These are phyloP conservation scores for Tolypocladium capitatum DNA, from an alignment of 2,329 filamentous ascomycete genomes.

Conservation along the genomic window DNA sequence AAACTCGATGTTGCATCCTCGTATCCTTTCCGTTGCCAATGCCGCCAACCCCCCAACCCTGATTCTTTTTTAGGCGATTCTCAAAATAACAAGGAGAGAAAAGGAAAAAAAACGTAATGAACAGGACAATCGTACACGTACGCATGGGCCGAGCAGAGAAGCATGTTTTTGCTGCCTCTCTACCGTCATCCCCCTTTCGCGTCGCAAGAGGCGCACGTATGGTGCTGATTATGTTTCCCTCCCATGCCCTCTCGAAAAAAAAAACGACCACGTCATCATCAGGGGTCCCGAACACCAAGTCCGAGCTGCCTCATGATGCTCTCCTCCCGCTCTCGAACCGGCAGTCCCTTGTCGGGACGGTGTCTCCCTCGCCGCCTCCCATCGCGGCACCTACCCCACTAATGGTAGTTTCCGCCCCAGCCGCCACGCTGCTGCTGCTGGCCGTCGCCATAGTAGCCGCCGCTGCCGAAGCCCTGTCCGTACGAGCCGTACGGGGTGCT, in stretches of 20 bases:
- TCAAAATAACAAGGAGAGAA: conserved; percentile 9
- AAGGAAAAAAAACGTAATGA: conserved; percentile 13
- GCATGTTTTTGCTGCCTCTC: conserved; percentile 2
- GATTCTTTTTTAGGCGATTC: conserved; percentile 19
- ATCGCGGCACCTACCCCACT: conserved; percentile 21
- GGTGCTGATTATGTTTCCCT: conserved; percentile 19
- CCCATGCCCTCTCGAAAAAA: conserved; percentile 11
- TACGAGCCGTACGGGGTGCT: conserved; percentile 42
- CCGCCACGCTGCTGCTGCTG: conserved; percentile 33
- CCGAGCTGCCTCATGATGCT: conserved; percentile 7
- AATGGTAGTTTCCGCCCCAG: conserved; percentile 49
- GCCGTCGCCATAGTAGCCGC: conserved; percentile 30
- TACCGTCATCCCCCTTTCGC: conserved; percentile 4
- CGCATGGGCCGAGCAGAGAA: conserved; percentile 10
- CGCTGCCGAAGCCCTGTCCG: conserved; percentile 32
- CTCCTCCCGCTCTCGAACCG: conserved; percentile 3
- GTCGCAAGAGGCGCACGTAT: conserved; percentile 7
- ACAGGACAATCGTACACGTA: conserved; percentile 24
- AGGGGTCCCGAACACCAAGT: conserved; percentile 4
- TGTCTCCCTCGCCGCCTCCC: conserved; percentile 8
- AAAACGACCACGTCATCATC: conserved; percentile 1
- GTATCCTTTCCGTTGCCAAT: conserved; percentile 9
- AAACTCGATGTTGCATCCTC: neutral
- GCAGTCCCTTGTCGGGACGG: conserved; percentile 3
- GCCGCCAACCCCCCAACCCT: conserved; percentile 11